phyloP scores from a whole-genome alignment of 73 alveolate genomes.

The Paramecium sonneborni region DNA sequence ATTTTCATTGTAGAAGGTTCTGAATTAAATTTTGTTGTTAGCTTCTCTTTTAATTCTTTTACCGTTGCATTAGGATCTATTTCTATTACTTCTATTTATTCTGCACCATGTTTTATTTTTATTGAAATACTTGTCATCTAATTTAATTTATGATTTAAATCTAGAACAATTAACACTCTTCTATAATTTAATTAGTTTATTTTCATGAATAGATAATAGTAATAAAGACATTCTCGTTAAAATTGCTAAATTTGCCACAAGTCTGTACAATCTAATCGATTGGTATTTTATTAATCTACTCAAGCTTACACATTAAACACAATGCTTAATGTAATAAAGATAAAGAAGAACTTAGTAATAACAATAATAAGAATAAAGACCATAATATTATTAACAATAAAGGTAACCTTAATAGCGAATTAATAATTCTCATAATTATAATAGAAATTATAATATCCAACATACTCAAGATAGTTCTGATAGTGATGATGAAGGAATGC shows the following conservation, averaged over 20 bases:
- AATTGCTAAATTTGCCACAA: not conserved
- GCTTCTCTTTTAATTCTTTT: constrained; percentile 4
- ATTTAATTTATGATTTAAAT: not conserved
- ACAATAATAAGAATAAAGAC: not conserved
- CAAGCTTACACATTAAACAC: constrained; percentile 1
- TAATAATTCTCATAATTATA: not conserved
- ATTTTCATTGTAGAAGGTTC: not conserved
- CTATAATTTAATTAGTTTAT: not conserved
- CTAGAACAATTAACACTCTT: not conserved
- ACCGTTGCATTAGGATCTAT: constrained; percentile 31
- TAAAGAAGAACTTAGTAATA: not conserved
- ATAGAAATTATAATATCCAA: not conserved
- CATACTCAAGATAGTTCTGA: not conserved
- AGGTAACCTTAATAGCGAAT: not conserved
- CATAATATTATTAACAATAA: not conserved
- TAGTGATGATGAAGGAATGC: not conserved
- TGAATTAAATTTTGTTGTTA: not conserved
- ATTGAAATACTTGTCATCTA: constrained; percentile 33
- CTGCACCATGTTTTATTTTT: constrained; percentile 44
- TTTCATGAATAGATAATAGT: constrained; percentile 3
- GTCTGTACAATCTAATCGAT: not conserved
- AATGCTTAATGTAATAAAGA: not conserved
- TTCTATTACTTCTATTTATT: not conserved
- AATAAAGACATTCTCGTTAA: constrained; percentile 13
- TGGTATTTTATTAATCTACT: not conserved